Percentiles rank a stretch among this genome's conserved stretches.
Evolutionary conservation across 1,139 yeast species (phyloP).

Genomic region (Saccharomycopsis hybrid): DNA sequence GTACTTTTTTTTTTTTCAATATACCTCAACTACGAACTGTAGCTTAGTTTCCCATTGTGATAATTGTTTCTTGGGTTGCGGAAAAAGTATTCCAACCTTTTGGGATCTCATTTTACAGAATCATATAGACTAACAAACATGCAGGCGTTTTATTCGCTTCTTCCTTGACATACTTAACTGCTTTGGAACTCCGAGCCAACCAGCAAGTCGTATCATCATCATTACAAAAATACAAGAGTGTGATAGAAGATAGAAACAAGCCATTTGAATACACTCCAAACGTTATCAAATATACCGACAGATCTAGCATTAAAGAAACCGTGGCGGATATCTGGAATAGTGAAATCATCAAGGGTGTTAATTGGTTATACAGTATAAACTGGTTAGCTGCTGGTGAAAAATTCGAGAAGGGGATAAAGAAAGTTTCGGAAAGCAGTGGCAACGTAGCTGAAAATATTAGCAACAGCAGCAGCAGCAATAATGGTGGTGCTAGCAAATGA

Average conservation of each 20-base stretch:
- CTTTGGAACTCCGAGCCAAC: conserved; percentile 47
- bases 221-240: conserved; percentile 41
- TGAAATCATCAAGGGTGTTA: conserved; percentile 60
- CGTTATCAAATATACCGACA: conserved; percentile 36
- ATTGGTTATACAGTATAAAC: conserved; percentile 55
- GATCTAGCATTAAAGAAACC: conserved; percentile 50
- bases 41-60: no score
- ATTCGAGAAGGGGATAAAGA: conserved; percentile 31
- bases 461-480: no score
- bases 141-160: conserved; percentile 59
- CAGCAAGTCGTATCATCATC: conserved; percentile 42
- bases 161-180: conserved; percentile 59
- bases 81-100: no score
- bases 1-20: no score
- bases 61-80: no score
- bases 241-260: conserved; percentile 45
- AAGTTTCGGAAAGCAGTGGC: background rate
- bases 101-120: no score
- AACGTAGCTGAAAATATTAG: no score
- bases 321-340: conserved; percentile 79
- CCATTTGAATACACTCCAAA: conserved; percentile 25
- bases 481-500: no score
- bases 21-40: no score
- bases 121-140: no score
- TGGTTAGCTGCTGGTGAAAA: conserved; percentile 41